phyloP scores from a whole-genome alignment of 805 yeast species.

The Naumovozyma baii region DNA sequence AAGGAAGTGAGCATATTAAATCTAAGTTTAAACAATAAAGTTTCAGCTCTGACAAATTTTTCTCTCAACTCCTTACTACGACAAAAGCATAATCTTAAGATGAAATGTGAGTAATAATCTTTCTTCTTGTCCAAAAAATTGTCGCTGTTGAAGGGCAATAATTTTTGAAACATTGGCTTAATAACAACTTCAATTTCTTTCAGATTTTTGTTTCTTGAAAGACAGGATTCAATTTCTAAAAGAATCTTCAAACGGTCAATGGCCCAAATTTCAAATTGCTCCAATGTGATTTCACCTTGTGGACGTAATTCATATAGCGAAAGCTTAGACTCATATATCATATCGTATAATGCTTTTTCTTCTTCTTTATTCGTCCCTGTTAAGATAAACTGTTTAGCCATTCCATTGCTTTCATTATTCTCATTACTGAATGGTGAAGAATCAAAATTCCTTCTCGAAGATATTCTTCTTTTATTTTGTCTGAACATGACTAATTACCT shows the following conservation, averaged over 20 bases:
- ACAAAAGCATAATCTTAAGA: constrained; percentile 81
- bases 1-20: constrained; percentile 49
- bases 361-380: constrained; percentile 15
- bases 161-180: constrained; percentile 54
- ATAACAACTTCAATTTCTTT: constrained; percentile 59
- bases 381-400: constrained; percentile 18
- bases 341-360: constrained; percentile 30
- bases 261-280: constrained; percentile 93
- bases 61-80: constrained; percentile 73
- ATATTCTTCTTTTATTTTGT: constrained; percentile 62
- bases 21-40: constrained; percentile 62
- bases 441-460: constrained; percentile 62
- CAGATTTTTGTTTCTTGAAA: constrained; percentile 50
- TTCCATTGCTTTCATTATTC: constrained; percentile 18
- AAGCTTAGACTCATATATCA: constrained; percentile 49
- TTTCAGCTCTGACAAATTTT: constrained; percentile 71
- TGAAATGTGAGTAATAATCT: constrained; percentile 88
- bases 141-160: constrained; percentile 45
- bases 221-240: constrained; percentile 71
- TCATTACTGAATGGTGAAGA: constrained; percentile 9
- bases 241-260: constrained; percentile 78
- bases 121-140: constrained; percentile 58
- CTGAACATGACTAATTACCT: constrained; percentile 61
- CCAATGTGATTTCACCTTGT: constrained; percentile 74
- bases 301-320: constrained; percentile 76